These are phyloP conservation scores for Carex kokanica DNA, from an alignment of 176 grass and related monocot species.

Conservation along the genomic window DNA sequence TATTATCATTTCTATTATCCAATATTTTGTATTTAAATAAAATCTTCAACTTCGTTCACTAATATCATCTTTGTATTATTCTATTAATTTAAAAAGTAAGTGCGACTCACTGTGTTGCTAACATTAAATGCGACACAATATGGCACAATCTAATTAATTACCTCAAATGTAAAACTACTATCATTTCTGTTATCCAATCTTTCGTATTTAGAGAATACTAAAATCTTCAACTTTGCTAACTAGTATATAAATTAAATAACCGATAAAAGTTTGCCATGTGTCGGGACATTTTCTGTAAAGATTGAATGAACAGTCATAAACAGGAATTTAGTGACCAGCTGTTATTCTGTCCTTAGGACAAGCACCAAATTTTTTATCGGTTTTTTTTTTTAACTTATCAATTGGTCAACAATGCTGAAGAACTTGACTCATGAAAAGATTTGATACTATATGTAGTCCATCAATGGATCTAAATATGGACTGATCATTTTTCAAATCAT, in stretches of 20 bases:
- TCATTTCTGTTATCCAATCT: background rate
- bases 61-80: background rate
- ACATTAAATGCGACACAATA: background rate
- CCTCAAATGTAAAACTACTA: background rate
- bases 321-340: background rate
- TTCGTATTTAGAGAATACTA: background rate
- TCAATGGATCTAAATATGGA: background rate
- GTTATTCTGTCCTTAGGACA: background rate
- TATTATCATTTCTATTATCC: background rate
- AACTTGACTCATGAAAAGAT: background rate
- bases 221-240: background rate
- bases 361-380: background rate
- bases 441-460: background rate
- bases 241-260: background rate
- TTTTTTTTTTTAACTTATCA: background rate
- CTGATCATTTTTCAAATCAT: background rate
- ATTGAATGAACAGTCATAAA: background rate
- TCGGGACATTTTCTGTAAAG: background rate
- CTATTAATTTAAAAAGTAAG: too few relatives aligned
- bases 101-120: background rate
- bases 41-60: background rate
- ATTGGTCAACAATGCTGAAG: background rate
- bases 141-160: background rate
- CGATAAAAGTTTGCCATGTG: background rate
- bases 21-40: background rate